Evolutionary conservation across 331 rosid species (phyloP).

Genomic region (Ulmus americana): DNA sequence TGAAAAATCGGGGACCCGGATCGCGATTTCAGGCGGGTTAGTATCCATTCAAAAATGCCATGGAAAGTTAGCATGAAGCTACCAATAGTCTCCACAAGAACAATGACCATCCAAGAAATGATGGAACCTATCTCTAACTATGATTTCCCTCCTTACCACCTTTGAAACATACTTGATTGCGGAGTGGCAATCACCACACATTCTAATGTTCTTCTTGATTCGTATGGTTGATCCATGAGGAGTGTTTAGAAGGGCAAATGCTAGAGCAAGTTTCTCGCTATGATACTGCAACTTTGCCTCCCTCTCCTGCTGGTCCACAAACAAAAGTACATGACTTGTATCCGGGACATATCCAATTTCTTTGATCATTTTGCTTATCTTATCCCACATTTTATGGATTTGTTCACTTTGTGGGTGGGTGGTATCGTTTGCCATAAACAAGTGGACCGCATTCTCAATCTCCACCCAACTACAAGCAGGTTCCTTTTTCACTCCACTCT

Average conservation of each 20-base stretch:
- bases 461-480: slow-evolving; percentile 59
- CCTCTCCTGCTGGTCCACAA: slow-evolving; percentile 38
- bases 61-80: slow-evolving; percentile 1
- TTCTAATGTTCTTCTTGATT: slow-evolving; percentile 35
- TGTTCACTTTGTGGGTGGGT: slow-evolving; percentile 28
- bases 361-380: slow-evolving; percentile 29
- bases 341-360: slow-evolving; percentile 42
- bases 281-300: slow-evolving; percentile 41
- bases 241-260: slow-evolving; percentile 37
- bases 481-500: slow-evolving; percentile 42
- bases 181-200: slow-evolving; percentile 47
- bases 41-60: not conserved
- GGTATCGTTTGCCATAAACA: slow-evolving; percentile 41
- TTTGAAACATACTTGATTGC: slow-evolving; percentile 40
- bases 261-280: slow-evolving; percentile 45
- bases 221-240: slow-evolving; percentile 36
- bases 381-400: slow-evolving; percentile 35
- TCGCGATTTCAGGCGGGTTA: not conserved
- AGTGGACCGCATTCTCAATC: slow-evolving; percentile 40
- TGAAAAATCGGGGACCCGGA: not conserved
- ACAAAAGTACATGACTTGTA: slow-evolving; percentile 42
- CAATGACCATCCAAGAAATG: slow-evolving; percentile 37
- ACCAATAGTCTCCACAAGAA: slow-evolving; percentile 47
- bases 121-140: slow-evolving; percentile 48
- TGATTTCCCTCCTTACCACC: slow-evolving; percentile 36